These are phyloP conservation scores for Diphasiastrum complanatum DNA, from an alignment of 83 land plant species.

Conservation along the genomic window DNA sequence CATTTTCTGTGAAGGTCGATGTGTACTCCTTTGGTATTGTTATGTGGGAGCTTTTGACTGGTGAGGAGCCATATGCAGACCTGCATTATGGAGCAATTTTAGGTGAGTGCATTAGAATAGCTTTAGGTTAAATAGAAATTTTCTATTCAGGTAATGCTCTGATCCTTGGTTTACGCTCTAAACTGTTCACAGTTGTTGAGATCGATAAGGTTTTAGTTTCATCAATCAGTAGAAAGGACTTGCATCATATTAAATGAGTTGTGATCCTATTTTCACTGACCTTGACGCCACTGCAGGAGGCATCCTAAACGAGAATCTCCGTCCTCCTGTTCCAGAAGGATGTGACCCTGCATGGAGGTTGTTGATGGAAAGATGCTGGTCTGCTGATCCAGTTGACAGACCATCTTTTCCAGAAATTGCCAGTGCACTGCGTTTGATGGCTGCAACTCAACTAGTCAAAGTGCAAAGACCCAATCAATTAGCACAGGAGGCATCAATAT, in stretches of 20 bases:
- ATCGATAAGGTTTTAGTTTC: too few relatives aligned
- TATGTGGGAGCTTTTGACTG: constrained; percentile 59
- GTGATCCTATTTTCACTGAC: neutral
- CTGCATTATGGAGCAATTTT: constrained; percentile 60
- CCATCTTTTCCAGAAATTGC: constrained; percentile 45
- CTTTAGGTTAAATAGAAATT: neutral
- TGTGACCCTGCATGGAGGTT: constrained; percentile 46
- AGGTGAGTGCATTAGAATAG: constrained; percentile 20
- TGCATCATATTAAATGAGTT: too few relatives aligned
- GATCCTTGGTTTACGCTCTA: too few relatives aligned
- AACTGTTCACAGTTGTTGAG: too few relatives aligned
- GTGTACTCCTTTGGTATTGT: constrained; percentile 64
- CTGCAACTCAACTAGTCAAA: too few relatives aligned
- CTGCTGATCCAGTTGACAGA: constrained; percentile 34
- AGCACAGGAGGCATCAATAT: too few relatives aligned
- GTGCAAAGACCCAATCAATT: too few relatives aligned
- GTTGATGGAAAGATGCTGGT: constrained; percentile 53
- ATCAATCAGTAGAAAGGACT: too few relatives aligned
- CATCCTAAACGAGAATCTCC: constrained; percentile 23
- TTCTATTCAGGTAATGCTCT: neutral
- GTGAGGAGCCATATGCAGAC: constrained; percentile 57
- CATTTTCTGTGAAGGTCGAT: constrained; percentile 46
- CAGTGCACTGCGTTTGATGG: constrained; percentile 35
- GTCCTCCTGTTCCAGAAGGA: constrained; percentile 40
- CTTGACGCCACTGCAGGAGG: constrained; percentile 21